Base-by-base conservation (phyloP, 768 basidiomycete genomes). In the Psilocybe cyanescens region DNA sequence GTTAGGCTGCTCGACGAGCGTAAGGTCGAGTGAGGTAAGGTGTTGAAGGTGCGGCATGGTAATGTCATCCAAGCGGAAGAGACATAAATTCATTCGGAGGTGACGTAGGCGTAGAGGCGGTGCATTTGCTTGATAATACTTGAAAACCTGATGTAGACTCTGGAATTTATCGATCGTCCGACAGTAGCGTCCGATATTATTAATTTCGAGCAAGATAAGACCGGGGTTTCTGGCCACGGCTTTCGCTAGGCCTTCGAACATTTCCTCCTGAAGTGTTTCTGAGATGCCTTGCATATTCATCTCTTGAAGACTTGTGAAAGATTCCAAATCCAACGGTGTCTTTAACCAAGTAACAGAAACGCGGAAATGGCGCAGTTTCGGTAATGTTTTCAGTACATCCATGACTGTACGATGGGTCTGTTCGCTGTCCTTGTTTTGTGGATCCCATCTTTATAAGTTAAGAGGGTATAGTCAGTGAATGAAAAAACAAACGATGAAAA, bases 1-100 rank as follows among this genome's bases (percentile, higher is more conserved):
- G 14, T 11, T 16, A 24, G 8, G 45, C 30, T 57, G 28, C 11
- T 30, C 31, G 24, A 48, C 41, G n/a, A 49, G 37, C 11, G 55
- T 49, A 41, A 61, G 48, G 14, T 57, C 47, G 16, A 61, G 60
- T 11, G 55, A 61, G 19, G 60, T 61, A 8, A 61, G 55, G 24
- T 61, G 31, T 19, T 17, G 37, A 8, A 61, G 53, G 19, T 61
- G 54, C 12, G 60, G 60, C 3, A 49, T 24, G 41, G 48, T 61
- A 9, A 28, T 30, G 7, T 56, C 54, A 29, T 61, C 60, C 8
- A 61, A 31, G 17, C 29, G 55, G 16, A 61, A 37, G 24, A 48
- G 49, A n/a, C 48, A 30, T 17, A 48, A 49, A n/a, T 46, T 49
- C 16, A 61, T 49, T 24, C 48, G 37, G 12, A 56, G 48, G 31